These are phyloP conservation scores for Paraleonurus japonicus DNA, from an alignment of 257 asterid genomes.

Conservation along the genomic window DNA sequence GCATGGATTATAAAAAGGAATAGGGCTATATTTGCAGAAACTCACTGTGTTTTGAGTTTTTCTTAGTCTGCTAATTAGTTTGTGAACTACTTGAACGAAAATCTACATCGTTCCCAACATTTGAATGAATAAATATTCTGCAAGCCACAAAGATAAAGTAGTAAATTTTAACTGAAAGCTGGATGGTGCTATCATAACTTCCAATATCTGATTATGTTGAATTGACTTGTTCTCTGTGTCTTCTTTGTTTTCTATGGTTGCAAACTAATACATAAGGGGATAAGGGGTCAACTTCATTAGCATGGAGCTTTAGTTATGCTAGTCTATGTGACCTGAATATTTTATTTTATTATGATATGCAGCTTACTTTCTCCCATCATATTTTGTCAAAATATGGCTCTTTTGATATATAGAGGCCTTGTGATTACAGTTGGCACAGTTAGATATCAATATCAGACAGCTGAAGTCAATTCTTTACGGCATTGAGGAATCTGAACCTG, in stretches of 20 bases:
- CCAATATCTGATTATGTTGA: not conserved
- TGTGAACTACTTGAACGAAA: not conserved
- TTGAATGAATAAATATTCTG: not conserved
- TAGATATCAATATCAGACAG: constrained; percentile 51
- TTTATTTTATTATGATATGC: not conserved
- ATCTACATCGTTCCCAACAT: not conserved
- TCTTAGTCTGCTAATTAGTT: not conserved
- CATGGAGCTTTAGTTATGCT: not conserved
- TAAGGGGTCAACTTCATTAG: not conserved
- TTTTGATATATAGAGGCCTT: not conserved
- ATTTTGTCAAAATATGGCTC: not conserved
- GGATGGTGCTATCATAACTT: not conserved
- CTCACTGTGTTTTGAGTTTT: not conserved
- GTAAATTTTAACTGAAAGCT: not conserved
- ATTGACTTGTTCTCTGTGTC: not conserved
- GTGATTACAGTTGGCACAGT: constrained; percentile 59
- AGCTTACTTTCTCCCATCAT: not conserved
- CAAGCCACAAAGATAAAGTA: not conserved
- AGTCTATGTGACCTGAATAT: not conserved
- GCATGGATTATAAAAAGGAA: not conserved
- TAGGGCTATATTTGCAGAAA: not conserved
- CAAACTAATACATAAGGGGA: not conserved
- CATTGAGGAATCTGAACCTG: constrained; percentile 65
- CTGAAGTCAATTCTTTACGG: constrained; percentile 79
- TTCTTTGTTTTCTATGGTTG: not conserved